These are phyloP conservation scores for Chlamydomonas asymmetrica DNA, from an alignment of 139 green algal species.

Conservation along the genomic window DNA sequence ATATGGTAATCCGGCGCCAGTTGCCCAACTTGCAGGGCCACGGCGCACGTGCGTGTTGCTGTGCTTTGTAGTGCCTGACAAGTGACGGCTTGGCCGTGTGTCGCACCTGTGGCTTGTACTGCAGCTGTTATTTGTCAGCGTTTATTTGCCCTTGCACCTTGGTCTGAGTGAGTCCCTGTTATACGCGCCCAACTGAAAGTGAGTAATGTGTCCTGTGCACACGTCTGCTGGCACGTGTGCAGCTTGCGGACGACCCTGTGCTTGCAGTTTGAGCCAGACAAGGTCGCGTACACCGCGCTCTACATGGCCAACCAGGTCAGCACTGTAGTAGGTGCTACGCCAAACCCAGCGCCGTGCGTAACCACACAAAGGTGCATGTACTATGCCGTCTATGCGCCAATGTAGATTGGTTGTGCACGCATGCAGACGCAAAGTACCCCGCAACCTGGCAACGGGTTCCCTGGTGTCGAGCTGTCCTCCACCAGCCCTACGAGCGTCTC, in stretches of 20 bases:
- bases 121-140: no score
- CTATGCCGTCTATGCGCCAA: background rate
- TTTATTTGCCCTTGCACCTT: background rate
- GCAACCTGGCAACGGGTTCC: no score
- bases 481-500: background rate
- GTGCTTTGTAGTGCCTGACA: no score
- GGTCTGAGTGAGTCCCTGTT: background rate
- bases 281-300: slow-evolving; percentile 32
- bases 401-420: background rate
- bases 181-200: background rate
- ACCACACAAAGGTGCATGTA: no score
- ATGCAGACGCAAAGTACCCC: no score
- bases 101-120: background rate
- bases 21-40: no score
- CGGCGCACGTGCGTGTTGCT: no score
- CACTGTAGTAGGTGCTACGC: background rate
- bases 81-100: background rate
- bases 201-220: background rate
- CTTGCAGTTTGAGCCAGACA: slow-evolving; percentile 38
- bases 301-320: slow-evolving; percentile 34
- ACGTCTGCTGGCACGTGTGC: background rate
- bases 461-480: background rate
- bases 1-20: no score
- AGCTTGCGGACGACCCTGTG: slow-evolving; percentile 49
- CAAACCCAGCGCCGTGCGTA: background rate